phyloP scores from a whole-genome alignment of 768 basidiomycete species.

The Gelatoporia subvermispora region DNA sequence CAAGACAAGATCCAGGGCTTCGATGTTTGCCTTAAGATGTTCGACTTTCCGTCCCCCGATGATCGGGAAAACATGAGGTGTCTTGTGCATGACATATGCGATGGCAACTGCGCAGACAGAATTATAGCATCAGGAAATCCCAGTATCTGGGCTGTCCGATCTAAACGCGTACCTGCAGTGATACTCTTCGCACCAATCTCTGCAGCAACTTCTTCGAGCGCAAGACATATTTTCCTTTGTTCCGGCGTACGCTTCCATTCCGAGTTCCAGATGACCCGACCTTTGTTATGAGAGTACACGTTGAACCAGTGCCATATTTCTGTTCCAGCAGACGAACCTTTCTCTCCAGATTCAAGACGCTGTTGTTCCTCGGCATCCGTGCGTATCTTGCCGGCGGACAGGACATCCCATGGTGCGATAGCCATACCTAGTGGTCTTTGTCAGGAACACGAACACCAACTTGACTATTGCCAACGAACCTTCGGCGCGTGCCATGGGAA shows the following conservation, averaged over 20 bases:
- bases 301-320: neutral
- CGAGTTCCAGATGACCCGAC: constrained; percentile 25
- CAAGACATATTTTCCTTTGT: constrained; percentile 38
- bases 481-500: constrained; percentile 31
- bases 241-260: constrained; percentile 44
- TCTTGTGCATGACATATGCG: constrained; percentile 51
- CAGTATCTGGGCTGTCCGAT: neutral
- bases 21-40: constrained; percentile 44
- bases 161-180: constrained; percentile 4
- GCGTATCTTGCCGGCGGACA: constrained; percentile 15
- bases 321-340: constrained; percentile 4
- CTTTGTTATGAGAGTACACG: constrained; percentile 5
- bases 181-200: constrained; percentile 36
- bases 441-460: too few species aligned
- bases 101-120: constrained; percentile 35
- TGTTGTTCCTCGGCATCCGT: constrained; percentile 20
- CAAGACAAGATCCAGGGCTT: constrained; percentile 43
- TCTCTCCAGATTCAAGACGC: constrained; percentile 21
- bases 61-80: constrained; percentile 35
- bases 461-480: constrained; percentile 17
- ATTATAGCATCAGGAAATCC: neutral
- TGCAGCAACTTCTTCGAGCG: constrained; percentile 46
- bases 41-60: constrained; percentile 49
- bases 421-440: constrained; percentile 15
- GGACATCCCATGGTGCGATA: constrained; percentile 19